Evolutionary conservation across 2,329 filamentous ascomycete species (phyloP).

Genomic region (Fusarium oligoseptatum): DNA sequence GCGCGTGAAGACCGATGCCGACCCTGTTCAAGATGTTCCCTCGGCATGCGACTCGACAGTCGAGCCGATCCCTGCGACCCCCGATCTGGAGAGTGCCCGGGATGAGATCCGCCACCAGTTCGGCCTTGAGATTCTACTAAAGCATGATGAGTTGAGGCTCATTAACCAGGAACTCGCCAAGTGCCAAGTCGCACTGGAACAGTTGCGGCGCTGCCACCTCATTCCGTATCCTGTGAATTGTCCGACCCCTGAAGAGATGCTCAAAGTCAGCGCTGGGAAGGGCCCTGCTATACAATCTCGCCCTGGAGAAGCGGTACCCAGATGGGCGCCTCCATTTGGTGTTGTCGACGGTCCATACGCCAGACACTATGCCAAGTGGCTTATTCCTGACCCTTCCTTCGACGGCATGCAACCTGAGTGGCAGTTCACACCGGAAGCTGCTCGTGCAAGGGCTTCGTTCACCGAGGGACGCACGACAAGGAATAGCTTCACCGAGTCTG

Average conservation of each 20-base stretch:
- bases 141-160: conserved; percentile 92
- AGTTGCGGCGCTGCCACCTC: conserved; percentile 90
- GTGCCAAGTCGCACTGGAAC: conserved; percentile 92
- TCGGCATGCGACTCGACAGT: conserved; percentile 37
- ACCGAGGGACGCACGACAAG: conserved; percentile 83
- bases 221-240: conserved; percentile 87
- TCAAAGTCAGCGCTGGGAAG: conserved; percentile 79
- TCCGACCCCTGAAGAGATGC: conserved; percentile 75
- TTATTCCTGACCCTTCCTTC: conserved; percentile 89
- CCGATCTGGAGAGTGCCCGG: conserved; percentile 67
- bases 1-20: conserved; percentile 56
- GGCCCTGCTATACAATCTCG: conserved; percentile 76
- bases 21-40: conserved; percentile 41
- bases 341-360: conserved; percentile 93
- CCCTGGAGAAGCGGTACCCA: conserved; percentile 74
- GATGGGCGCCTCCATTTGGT: conserved; percentile 89
- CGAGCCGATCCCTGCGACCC: conserved; percentile 33
- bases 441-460: conserved; percentile 59
- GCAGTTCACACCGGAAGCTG: conserved; percentile 57
- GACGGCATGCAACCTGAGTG: conserved; percentile 73
- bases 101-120: conserved; percentile 88
- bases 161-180: conserved; percentile 98
- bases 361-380: conserved; percentile 95
- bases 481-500: conserved; percentile 69
- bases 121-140: conserved; percentile 90